A percentile compares a stretch with the other conserved stretches of the same genome.
Conservation (phyloP, 2,329 filamentous ascomycete species). For the Cladophialophora chaetospira region DNA sequence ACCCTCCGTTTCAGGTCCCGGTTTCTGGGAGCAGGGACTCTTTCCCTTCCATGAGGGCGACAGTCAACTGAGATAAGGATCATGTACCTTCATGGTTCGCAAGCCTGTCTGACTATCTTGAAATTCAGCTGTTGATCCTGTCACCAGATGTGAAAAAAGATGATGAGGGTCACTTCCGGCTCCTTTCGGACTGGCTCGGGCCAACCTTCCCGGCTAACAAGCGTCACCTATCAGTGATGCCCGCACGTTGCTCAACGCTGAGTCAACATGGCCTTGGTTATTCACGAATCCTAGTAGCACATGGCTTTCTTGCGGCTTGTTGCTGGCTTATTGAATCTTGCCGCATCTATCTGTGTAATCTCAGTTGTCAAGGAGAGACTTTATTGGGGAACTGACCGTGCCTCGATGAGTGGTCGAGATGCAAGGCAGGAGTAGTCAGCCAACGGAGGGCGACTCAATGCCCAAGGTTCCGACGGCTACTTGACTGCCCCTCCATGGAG, state of each 20-base stretch:
- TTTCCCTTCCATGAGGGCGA: neutral
- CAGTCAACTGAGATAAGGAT: neutral
- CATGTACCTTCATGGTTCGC: neutral
- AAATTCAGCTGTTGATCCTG: too few species aligned
- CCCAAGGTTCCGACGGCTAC: constrained; percentile 8
- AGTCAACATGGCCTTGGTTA: constrained; percentile 18
- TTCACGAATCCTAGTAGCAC: constrained; percentile 18
- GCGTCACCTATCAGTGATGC: constrained; percentile 9
- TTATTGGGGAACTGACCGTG: constrained; percentile 23
- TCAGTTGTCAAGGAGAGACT: neutral
- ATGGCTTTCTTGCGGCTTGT: constrained; percentile 14
- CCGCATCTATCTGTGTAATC: constrained; percentile 4
- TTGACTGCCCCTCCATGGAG: constrained; percentile 26
- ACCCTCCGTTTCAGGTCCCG: neutral
- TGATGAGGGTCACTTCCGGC: too few species aligned
- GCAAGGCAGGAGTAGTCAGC: constrained; percentile 15
- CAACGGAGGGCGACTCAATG: constrained; percentile 18
- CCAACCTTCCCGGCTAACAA: neutral
- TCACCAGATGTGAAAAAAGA: too few species aligned
- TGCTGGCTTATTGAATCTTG: constrained; percentile 14
- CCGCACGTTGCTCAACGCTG: constrained; percentile 11
- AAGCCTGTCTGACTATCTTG: too few species aligned
- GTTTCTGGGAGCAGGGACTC: neutral
- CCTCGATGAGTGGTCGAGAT: constrained; percentile 21
- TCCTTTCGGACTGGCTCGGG: constrained; percentile 17